phyloP scores from a whole-genome alignment of 768 basidiomycete species.

The Kwoniella dendrophila region DNA sequence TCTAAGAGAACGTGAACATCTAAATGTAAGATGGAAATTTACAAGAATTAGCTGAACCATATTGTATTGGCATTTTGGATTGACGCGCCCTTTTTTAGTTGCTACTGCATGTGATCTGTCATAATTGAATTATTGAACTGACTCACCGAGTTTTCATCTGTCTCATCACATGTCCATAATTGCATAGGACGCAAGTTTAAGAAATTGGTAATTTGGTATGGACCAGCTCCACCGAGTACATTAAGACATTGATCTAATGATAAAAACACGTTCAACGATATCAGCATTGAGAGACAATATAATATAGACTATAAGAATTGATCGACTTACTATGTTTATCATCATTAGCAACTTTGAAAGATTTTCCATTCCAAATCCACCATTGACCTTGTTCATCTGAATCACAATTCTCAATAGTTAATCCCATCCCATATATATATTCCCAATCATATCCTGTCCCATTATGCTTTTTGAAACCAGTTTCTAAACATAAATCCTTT shows the following conservation, averaged over 20 bases:
- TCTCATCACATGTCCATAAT: constrained; percentile 6
- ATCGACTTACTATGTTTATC: not conserved
- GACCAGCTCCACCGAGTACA: constrained; percentile 11
- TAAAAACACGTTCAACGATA: constrained; percentile 1
- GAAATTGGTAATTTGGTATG: constrained; percentile 6
- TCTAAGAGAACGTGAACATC: too few species aligned
- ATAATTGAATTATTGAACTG: too few species aligned
- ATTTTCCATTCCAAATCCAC: constrained; percentile 14
- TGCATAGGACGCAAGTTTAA: constrained; percentile 13
- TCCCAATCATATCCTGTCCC: not conserved
- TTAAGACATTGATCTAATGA: constrained; percentile 21
- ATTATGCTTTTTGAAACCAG: not conserved
- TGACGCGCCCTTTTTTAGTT: too few species aligned
- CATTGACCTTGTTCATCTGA: not conserved
- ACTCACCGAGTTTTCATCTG: constrained; percentile 13
- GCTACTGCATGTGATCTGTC: too few species aligned
- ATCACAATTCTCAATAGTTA: constrained; percentile 3
- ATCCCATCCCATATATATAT: constrained; percentile 9
- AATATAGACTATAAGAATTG: not conserved
- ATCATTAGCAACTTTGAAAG: not conserved
- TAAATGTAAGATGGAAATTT: too few species aligned
- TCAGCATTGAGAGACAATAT: not conserved
- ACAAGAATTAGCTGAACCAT: too few species aligned
- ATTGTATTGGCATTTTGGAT: too few species aligned
- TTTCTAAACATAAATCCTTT: constrained; percentile 9